These are phyloP conservation scores for Paracoccidioides lutzii DNA, from an alignment of 2,329 filamentous ascomycete genomes.

Conservation along the genomic window DNA sequence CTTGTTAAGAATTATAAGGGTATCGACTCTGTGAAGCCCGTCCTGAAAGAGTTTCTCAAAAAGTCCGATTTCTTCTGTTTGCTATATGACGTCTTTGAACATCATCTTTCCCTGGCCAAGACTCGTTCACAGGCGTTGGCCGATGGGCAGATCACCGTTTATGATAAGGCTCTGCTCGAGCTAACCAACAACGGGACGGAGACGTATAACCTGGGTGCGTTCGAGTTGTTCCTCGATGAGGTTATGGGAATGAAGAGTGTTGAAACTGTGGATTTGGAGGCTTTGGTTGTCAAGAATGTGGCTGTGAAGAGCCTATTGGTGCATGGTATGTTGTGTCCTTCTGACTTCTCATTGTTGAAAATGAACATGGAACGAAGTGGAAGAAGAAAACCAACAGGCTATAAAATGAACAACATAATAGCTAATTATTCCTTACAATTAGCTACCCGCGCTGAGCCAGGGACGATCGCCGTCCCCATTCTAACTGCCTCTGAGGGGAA, in stretches of 20 bases:
- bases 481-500: not conserved
- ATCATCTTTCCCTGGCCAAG: slow-evolving; percentile 24
- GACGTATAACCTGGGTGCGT: slow-evolving; percentile 19
- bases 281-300: slow-evolving; percentile 18
- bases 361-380: not conserved
- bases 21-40: slow-evolving; percentile 16
- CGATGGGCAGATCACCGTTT: slow-evolving; percentile 28
- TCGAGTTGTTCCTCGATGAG: slow-evolving; percentile 29
- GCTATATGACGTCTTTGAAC: slow-evolving; percentile 23
- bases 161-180: slow-evolving; percentile 27
- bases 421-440: not conserved
- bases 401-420: not conserved
- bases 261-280: slow-evolving; percentile 13
- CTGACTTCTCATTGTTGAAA: not conserved
- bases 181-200: slow-evolving; percentile 22
- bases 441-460: not conserved
- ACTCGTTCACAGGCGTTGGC: slow-evolving; percentile 24
- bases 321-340: slow-evolving; percentile 13
- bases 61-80: slow-evolving; percentile 13
- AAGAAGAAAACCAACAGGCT: not conserved
- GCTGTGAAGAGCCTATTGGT: slow-evolving; percentile 16
- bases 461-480: not conserved
- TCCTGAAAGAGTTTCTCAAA: slow-evolving; percentile 20
- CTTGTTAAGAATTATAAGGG: slow-evolving; percentile 19
- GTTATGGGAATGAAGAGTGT: slow-evolving; percentile 21